Evolutionary conservation across 371 early-diverging fungal species (phyloP).

Genomic region (Parasitella parasitica): DNA sequence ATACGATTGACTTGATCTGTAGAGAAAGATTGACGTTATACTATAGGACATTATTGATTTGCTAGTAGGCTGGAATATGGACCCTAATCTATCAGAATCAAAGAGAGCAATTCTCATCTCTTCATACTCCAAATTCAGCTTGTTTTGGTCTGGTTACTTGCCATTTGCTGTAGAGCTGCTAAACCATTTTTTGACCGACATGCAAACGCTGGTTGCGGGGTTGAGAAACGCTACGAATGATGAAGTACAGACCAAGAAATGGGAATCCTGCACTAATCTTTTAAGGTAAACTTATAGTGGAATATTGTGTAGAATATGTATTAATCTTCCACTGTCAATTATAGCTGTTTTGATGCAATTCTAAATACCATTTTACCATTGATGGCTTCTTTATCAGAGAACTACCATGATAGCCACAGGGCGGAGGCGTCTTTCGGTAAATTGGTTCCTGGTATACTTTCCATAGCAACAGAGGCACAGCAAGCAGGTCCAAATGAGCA

Average conservation of each 20-base stretch:
- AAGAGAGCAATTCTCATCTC: slow-evolving; percentile 20
- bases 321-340: neutral
- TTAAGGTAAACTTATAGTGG: slow-evolving; percentile 17
- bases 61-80: slow-evolving; percentile 72
- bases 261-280: slow-evolving; percentile 23
- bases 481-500: neutral
- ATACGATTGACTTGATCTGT: neutral
- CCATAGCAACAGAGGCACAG: slow-evolving; percentile 16
- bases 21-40: neutral
- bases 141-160: slow-evolving; percentile 30
- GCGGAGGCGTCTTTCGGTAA: slow-evolving; percentile 17
- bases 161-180: slow-evolving; percentile 47
- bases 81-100: slow-evolving; percentile 42
- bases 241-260: slow-evolving; percentile 6
- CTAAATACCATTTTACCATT: slow-evolving; percentile 13
- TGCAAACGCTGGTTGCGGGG: slow-evolving; percentile 15
- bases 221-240: neutral
- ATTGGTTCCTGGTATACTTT: slow-evolving; percentile 23
- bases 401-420: neutral
- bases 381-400: neutral
- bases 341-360: slow-evolving; percentile 21
- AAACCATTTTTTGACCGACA: slow-evolving; percentile 52
- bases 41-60: slow-evolving; percentile 62
- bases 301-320: neutral
- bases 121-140: slow-evolving; percentile 19